phyloP scores from a whole-genome alignment of 2,329 filamentous ascomycete genomes.

The Huntiella bhutanensis region DNA sequence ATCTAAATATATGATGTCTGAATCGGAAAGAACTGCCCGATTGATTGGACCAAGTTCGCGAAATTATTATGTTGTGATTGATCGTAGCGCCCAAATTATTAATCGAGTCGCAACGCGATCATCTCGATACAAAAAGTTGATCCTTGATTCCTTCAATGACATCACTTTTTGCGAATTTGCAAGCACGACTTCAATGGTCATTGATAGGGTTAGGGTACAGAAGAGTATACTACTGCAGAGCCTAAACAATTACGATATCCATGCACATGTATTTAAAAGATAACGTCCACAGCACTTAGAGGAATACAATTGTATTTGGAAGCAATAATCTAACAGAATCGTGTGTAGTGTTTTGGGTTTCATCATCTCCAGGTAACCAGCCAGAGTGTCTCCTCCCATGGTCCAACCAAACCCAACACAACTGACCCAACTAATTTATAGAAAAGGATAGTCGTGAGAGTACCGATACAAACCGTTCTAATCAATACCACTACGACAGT shows the following conservation, averaged over 20 bases:
- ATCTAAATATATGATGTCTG: too few species aligned
- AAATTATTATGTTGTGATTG: too few species aligned
- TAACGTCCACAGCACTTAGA: too few species aligned
- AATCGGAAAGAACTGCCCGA: too few species aligned
- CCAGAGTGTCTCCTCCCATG: slow-evolving; percentile 3
- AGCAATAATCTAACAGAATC: slow-evolving; percentile 3
- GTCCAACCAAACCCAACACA: background rate
- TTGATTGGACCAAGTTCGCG: too few species aligned
- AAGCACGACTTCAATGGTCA: too few species aligned
- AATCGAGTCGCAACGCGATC: background rate
- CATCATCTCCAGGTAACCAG: slow-evolving; percentile 3
- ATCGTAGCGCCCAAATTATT: too few species aligned
- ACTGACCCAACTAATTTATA: background rate
- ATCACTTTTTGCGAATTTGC: background rate
- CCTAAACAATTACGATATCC: too few species aligned
- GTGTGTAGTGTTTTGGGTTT: background rate
- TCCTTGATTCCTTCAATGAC: background rate
- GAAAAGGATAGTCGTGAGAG: background rate
- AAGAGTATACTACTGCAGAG: too few species aligned
- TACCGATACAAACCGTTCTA: background rate
- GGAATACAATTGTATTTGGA: too few species aligned
- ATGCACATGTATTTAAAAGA: too few species aligned
- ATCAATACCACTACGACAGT: background rate
- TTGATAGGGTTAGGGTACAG: too few species aligned
- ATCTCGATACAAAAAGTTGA: background rate